These are phyloP conservation scores for Cladorrhinum sp. DNA, from an alignment of 2,329 filamentous ascomycete genomes.

Conservation along the genomic window DNA sequence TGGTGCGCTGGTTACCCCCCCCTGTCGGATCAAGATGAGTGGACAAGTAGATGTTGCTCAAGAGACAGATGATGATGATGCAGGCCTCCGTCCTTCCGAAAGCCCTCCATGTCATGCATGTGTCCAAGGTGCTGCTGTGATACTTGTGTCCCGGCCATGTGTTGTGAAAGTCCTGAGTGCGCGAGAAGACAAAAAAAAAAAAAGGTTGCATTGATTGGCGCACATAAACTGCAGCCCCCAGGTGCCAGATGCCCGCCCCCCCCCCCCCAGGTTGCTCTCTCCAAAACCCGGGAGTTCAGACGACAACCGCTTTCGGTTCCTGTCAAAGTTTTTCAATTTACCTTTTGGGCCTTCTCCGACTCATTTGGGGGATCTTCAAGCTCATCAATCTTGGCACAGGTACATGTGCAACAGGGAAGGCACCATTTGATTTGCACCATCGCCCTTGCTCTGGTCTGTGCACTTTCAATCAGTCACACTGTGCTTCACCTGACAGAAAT, in stretches of 20 bases:
- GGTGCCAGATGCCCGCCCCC: no score
- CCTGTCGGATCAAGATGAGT: background rate
- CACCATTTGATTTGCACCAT: background rate
- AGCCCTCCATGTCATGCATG: background rate
- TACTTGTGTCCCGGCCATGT: background rate
- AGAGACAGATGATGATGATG: background rate
- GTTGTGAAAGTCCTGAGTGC: background rate
- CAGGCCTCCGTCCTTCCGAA: background rate
- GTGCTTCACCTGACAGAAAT: background rate
- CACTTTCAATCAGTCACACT: background rate
- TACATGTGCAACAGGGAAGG: constrained; percentile 1
- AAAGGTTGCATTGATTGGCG: background rate
- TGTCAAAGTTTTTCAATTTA: constrained; percentile 6
- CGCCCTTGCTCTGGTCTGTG: constrained; percentile 5
- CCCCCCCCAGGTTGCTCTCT: constrained; percentile 3
- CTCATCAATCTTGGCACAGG: constrained; percentile 18
- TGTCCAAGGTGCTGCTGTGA: background rate
- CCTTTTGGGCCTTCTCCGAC: constrained; percentile 14
- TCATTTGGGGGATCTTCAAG: constrained; percentile 20
- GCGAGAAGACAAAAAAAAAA: background rate
- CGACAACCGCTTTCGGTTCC: constrained; percentile 16
- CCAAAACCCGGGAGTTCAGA: constrained; percentile 15
- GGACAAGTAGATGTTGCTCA: background rate
- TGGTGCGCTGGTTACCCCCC: no score
- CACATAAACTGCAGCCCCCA: constrained; percentile 3